These are phyloP conservation scores for Cladobotryum protrusum DNA, from an alignment of 2,329 filamentous ascomycete genomes.

Conservation along the genomic window DNA sequence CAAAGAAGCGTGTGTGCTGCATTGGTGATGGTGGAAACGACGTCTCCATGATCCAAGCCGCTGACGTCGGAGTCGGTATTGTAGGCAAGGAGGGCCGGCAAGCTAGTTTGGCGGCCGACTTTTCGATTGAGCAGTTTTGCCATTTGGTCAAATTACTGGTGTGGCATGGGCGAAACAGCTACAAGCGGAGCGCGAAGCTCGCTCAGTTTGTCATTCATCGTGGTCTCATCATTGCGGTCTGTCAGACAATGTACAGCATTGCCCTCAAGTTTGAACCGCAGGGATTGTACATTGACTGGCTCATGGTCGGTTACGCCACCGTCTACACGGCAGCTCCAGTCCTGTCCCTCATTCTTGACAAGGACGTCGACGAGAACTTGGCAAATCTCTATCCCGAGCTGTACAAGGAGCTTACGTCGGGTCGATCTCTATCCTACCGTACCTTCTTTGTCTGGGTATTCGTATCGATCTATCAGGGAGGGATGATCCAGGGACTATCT, in stretches of 20 bases:
- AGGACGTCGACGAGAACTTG: conserved; percentile 88
- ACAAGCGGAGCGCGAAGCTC: conserved; percentile 91
- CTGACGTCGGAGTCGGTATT: conserved; percentile 95
- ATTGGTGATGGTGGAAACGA: conserved; percentile 98
- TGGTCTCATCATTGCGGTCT: conserved; percentile 89
- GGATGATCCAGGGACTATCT: conserved; percentile 89
- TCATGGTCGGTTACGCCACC: conserved; percentile 93
- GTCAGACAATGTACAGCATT: conserved; percentile 96
- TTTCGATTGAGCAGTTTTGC: conserved; percentile 91
- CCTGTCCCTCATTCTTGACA: conserved; percentile 87
- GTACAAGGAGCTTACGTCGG: conserved; percentile 93
- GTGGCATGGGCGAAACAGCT: conserved; percentile 96
- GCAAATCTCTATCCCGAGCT: conserved; percentile 95
- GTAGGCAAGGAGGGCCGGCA: conserved; percentile 97
- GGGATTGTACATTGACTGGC: conserved; percentile 92
- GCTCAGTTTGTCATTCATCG: conserved; percentile 98
- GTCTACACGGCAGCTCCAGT: conserved; percentile 93
- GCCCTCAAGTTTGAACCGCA: conserved; percentile 89
- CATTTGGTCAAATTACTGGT: conserved; percentile 95
- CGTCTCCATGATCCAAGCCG: conserved; percentile 98
- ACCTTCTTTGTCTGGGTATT: conserved; percentile 97
- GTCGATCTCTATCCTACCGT: conserved; percentile 79
- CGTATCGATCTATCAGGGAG: conserved; percentile 90
- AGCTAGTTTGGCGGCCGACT: conserved; percentile 90
- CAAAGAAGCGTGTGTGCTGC: conserved; percentile 92